Base-by-base conservation (phyloP, 192 early-diverging fungal species). In the Backusella westeae region DNA sequence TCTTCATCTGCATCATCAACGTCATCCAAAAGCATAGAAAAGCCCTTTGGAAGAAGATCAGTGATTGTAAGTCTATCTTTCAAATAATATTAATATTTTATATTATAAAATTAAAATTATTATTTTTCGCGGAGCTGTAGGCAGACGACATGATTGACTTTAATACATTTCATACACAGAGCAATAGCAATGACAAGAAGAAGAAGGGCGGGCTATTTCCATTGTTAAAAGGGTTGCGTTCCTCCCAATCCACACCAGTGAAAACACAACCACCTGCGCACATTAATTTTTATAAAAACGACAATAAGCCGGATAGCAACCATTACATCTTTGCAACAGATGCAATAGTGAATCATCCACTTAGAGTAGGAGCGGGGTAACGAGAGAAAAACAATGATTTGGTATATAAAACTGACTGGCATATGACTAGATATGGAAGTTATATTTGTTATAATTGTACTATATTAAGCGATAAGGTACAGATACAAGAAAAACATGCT, bases 401-500 rank as follows among this genome's bases (percentile, higher is more conserved):
- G 39, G 10, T 71, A 32, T 15, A 71, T 10, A 32, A 71, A 46
- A 3, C 23, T n/a, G 26, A 14, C 4, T 41, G 52, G 49, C 5
- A 2, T 36, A 44, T 19, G 4, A 49, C 15, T 75, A 75, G 75
- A 36, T 84, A 84, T 72, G 81, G 83, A 36, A 82, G 80, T 35
- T 86, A 86, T 75, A 77, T 84, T 7, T 79, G 76, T 34, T 86
- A 86, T 41, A 84, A 71, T 23, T 86, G 85, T 66, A 82, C 85
- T 10, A 71, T 86, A 12, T 73, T 78, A 3, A 78, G 78, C n/a
- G 66, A 67, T 34, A 80, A 85, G 76, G 83, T 84, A 73, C 42
- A 38, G 3, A n/a, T 32, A 32, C 32, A n/a, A 52, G 49, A 19
- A 56, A 9, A 74, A 44, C 1, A 19, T 26, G 6, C 38, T 32